phyloP scores from a whole-genome alignment of 257 asterid species.

The Solanum piurae region DNA sequence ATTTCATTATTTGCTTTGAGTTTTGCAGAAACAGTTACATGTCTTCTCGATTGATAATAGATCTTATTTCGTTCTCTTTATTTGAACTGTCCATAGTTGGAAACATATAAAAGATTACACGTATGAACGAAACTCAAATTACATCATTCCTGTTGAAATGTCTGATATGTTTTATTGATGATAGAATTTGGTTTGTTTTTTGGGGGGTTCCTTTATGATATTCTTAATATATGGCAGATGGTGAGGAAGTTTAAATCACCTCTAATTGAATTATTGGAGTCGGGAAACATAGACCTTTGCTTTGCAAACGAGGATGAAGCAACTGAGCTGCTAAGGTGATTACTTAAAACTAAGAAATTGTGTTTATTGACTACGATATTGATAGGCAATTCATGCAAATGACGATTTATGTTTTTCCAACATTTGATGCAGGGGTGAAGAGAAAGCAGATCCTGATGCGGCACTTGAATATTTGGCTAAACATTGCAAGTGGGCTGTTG shows the following conservation, averaged over 20 bases:
- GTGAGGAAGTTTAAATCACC: constrained; percentile 69
- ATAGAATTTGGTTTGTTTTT: too few relatives aligned
- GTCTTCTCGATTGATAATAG: not conserved
- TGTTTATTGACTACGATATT: not conserved
- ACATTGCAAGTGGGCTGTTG: constrained; percentile 91
- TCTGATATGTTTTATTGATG: not conserved
- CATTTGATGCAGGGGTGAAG: constrained; percentile 36
- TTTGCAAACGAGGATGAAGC: constrained; percentile 99
- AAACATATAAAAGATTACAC: not conserved
- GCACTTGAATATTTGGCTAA: constrained; percentile 69
- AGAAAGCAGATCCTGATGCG: constrained; percentile 40
- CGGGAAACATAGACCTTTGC: constrained; percentile 87
- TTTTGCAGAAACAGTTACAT: not conserved
- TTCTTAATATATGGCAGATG: constrained; percentile 43
- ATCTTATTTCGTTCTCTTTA: not conserved
- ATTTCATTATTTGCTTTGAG: not conserved
- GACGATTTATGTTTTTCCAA: not conserved
- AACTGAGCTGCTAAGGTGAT: constrained; percentile 63
- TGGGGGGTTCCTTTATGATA: not conserved
- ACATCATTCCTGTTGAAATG: not conserved
- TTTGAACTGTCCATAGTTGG: not conserved
- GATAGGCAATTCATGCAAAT: not conserved
- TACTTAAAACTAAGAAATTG: not conserved
- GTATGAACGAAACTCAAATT: not conserved
- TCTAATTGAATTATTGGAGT: constrained; percentile 65